Base-by-base conservation (phyloP, 176 grass and related monocot species). In the Ensete glaucum region DNA sequence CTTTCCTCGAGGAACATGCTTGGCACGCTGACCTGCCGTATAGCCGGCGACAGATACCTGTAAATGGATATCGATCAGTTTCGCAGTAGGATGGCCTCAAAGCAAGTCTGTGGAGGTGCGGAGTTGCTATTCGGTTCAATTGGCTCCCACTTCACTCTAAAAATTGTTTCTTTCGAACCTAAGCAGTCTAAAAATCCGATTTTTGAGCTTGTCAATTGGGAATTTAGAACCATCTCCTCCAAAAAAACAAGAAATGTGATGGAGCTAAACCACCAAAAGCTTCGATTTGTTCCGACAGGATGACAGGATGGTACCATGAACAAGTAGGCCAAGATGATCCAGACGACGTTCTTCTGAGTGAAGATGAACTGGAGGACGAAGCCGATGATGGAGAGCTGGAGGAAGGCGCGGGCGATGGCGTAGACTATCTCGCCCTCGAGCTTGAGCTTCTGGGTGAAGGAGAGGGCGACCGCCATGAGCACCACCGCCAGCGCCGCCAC, bases 331-430 rank as follows among this genome's bases (percentile, higher is more conserved):
- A 97, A 84, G 75, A 97, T 80, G 93, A 89, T 97, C 89, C 93
- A 97, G 20, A 74, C 67, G 53, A 57, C 22, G 74, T 79, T 97
- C 64, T 85, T 83, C 84, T 93, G 93, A 9, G 88, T 76, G 77
- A 97, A 97, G 83, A 97, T 91, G 85, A 97, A 93, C 80, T 97
- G 85, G 76, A 97, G 90, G 29, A 97, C 94, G 85, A 97, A 97
- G 2, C 94, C 90, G 72, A 97, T 97, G 70, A 93, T 50, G 20
- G 90, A 97, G 84, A 97, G 94, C 90, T 97, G 94, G 57, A 93
- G 72, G 82, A 97, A 97, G 75, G 94, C 27, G 77, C 94, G 86
- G 8, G 84, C 76, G 82, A 93, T 88, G 77, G 94, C 83, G 78
- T 90, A 82, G 69, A 93, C 55, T 88, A 97, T 97, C 90, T 97